Base-by-base conservation (phyloP, 306 rosid species). In the Luffa acutangula region DNA sequence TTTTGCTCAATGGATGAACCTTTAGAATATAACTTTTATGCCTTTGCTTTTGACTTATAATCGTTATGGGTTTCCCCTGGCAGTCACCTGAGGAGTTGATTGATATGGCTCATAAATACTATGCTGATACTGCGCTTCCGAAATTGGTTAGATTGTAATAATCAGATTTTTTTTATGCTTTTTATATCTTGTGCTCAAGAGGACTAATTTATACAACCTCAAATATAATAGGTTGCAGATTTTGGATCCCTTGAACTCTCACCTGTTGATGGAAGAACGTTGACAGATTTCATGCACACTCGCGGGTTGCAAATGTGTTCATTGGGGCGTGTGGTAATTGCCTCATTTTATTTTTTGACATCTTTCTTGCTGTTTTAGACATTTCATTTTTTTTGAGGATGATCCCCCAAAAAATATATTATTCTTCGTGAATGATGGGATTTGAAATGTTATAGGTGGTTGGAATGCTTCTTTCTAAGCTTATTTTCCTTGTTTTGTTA, bases 161-260 rank as follows among this genome's bases (percentile, higher is more conserved):
- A 66, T 70, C 41, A 73, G 21, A 17, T 31, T 57, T 42, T 62
- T 21, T 67, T 7, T 6, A 41, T 74, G 31, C n/a, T 76, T 84
- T 21, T 58, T 3, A 73, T 82, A 12, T 66, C 37, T 21, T 75
- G 79, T 54, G 85, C 72, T 81, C 77, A 57, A 84, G 79, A 58
- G 74, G 71, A 82, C 86, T 70, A 57, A 72, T 79, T 60, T 79
- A 76, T 81, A 78, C 59, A 39, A 49, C 83, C 83, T 79, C 81
- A 81, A 83, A 82, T 77, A 43, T 74, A 72, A 52, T 87, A 95
- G 98, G 98, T 95, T 84, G 96, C 98, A 81, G 98, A 95, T 90
- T 95, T 95, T 84, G 98, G 96, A 59, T 95, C 98, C 59, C 97
- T 95, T 85, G 98, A 95, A 83, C 98, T 95, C 87, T 95, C 98